Base-by-base conservation (phyloP, 169 alveolate genomes). In the Plasmodium gonderi region DNA sequence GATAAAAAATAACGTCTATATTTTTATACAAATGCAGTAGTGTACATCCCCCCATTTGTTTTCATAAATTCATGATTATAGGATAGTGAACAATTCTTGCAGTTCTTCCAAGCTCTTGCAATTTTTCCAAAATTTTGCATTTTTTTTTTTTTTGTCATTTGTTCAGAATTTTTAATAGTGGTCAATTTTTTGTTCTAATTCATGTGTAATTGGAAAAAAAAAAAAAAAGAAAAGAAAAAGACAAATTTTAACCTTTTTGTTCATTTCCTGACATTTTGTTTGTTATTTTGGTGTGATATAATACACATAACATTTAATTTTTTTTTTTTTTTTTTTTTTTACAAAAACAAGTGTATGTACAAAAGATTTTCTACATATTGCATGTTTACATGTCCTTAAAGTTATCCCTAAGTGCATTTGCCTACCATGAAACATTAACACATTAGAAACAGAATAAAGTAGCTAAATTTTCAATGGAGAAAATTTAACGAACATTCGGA, bases 211-310 rank as follows among this genome's bases (percentile, higher is more conserved):
- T 8, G 49, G 42, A 40, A 40, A 68, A 40, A 40, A 29, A 29
- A 31, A 69, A 69, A 69, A 69, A 75, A 72, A 72, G 29, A 74
- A 74, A 74, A 74, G 31, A 75, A 75, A 75, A 75, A 75, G 5
- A 17, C 17, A 40, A 44, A 44, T 12, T 23, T 76, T 45, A 60
- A 11, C 74, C n/a, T 17, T 76, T 44, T 44, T 44, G 42, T 76
- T 76, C 0, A 75, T 29, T 51, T 23, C 67, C 82, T 76, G 82
- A 76, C 82, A 51, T n/a, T 38, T 17, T 33, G n/a, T 76, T 17
- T 38, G 74, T 1, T 0, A 14, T 1, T 60, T 60, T 17, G 9
- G 5, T 54, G 7, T n/a, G n/a, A 6, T n/a, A n/a, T n/a, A n/a
- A 23, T 33, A 60, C 4, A 60, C 26, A 9, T 60, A 33, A 44